Percentiles rank a stretch among this genome's conserved stretches.
Conservation (phyloP, 2,329 filamentous ascomycete genomes). For the Penicillium paneum region DNA sequence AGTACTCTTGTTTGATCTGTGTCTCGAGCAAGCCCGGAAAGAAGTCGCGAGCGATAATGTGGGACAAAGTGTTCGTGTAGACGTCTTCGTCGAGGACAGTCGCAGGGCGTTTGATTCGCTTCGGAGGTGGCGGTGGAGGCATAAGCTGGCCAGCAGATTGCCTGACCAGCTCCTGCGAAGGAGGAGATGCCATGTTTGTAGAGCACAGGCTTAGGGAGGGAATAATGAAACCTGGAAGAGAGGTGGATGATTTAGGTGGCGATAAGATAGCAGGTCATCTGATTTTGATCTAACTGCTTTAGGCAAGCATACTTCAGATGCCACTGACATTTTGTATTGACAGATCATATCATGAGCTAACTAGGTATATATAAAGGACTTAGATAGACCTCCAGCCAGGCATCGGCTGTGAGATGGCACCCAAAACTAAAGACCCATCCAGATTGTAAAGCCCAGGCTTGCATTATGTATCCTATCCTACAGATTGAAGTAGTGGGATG, state of each 20-base stretch:
- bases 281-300: slow-evolving; percentile 10
- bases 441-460: too few relatives aligned
- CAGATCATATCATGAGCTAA: neutral
- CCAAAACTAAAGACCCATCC: too few relatives aligned
- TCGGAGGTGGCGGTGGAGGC: slow-evolving; percentile 79
- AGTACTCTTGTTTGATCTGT: slow-evolving; percentile 84
- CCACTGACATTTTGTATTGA: neutral
- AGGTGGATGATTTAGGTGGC: slow-evolving; percentile 4
- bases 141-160: slow-evolving; percentile 61
- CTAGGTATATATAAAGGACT: neutral
- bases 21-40: slow-evolving; percentile 87
- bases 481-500: too few relatives aligned
- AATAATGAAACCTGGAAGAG: neutral
- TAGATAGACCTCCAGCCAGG: too few relatives aligned
- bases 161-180: slow-evolving; percentile 34
- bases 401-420: too few relatives aligned
- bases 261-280: slow-evolving; percentile 20
- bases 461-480: too few relatives aligned
- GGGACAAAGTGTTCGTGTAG: slow-evolving; percentile 84
- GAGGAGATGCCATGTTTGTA: slow-evolving; percentile 27
- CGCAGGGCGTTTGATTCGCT: slow-evolving; percentile 86
- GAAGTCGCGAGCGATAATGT: slow-evolving; percentile 95
- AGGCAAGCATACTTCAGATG: neutral
- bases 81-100: slow-evolving; percentile 89
- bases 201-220: neutral